Percentiles rank a stretch among this genome's conserved stretches.
These are phyloP conservation scores for Benincasa hispida DNA, from an alignment of 306 rosid genomes.

Conservation along the genomic window DNA sequence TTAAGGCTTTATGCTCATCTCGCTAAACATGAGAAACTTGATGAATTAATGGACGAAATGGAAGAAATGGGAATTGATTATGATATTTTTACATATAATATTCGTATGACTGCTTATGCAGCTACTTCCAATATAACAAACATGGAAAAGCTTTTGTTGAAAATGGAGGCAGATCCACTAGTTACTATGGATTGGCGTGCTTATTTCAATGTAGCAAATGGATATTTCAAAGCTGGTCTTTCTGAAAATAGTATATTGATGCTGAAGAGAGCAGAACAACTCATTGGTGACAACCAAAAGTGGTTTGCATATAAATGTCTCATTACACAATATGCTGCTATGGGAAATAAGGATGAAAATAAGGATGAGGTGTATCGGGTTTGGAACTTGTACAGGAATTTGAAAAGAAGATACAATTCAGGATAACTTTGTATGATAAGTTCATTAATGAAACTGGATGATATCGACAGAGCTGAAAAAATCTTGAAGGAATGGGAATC, in stretches of 20 bases:
- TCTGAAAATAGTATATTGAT: constrained; percentile 25
- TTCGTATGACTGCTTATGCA: constrained; percentile 40
- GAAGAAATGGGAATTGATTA: constrained; percentile 27
- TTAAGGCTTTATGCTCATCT: constrained; percentile 37
- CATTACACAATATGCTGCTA: constrained; percentile 24
- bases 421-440: constrained; percentile 40
- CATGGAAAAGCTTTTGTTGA: constrained; percentile 44
- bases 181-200: constrained; percentile 30
- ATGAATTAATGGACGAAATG: constrained; percentile 38
- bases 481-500: constrained; percentile 63
- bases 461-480: constrained; percentile 48
- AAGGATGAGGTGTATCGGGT: constrained; percentile 53
- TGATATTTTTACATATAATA: constrained; percentile 22
- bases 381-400: constrained; percentile 30
- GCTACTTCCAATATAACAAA: constrained; percentile 18
- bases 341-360: constrained; percentile 41
- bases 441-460: constrained; percentile 52
- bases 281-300: neutral
- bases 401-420: constrained; percentile 2
- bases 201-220: constrained; percentile 36
- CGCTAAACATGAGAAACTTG: constrained; percentile 39
- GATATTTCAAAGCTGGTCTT: constrained; percentile 38
- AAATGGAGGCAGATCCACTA: constrained; percentile 43
- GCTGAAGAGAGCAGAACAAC: constrained; percentile 37
- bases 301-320: constrained; percentile 33